A percentile compares a stretch with the other conserved stretches of the same genome.
Evolutionary conservation across 495 filamentous ascomycete species (phyloP).

Genomic region (Bacidia rubella): DNA sequence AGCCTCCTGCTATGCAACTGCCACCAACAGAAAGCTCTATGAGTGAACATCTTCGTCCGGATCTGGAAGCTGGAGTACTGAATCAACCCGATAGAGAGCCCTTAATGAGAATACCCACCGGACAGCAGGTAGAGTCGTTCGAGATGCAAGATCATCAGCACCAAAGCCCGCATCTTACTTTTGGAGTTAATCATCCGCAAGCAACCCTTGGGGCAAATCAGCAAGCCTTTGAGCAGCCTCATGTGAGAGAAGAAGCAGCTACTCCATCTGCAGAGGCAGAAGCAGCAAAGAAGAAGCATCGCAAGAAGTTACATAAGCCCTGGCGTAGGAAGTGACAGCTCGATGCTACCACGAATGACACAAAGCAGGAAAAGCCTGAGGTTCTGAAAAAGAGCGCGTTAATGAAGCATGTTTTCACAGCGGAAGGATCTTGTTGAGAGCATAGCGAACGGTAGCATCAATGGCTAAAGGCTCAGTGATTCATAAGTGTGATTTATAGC

Average conservation of each 20-base stretch:
- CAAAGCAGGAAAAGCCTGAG: no score
- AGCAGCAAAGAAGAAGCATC: background rate
- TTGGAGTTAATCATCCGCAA: background rate
- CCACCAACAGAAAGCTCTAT: background rate
- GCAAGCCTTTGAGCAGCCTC: constrained; percentile 1
- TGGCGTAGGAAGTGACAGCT: constrained; percentile 5
- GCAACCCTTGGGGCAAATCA: background rate
- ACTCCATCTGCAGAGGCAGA: constrained; percentile 5
- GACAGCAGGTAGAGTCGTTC: background rate
- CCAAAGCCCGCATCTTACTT: background rate
- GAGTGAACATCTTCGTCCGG: background rate
- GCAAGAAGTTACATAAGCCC: constrained; percentile 6
- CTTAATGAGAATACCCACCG: constrained; percentile 4
- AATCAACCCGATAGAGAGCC: constrained; percentile 6
- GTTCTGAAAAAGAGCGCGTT: no score
- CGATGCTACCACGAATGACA: no score
- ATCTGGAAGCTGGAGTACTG: background rate
- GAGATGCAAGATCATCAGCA: constrained; percentile 1
- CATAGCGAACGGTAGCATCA: no score
- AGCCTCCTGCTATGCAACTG: background rate
- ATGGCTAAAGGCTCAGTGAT: no score
- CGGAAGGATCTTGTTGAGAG: no score
- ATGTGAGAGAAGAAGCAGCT: background rate
- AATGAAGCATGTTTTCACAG: no score
- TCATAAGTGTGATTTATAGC: no score